Evolutionary conservation across 2,329 filamentous ascomycete species (phyloP).

Genomic region (Alternaria consortialis): DNA sequence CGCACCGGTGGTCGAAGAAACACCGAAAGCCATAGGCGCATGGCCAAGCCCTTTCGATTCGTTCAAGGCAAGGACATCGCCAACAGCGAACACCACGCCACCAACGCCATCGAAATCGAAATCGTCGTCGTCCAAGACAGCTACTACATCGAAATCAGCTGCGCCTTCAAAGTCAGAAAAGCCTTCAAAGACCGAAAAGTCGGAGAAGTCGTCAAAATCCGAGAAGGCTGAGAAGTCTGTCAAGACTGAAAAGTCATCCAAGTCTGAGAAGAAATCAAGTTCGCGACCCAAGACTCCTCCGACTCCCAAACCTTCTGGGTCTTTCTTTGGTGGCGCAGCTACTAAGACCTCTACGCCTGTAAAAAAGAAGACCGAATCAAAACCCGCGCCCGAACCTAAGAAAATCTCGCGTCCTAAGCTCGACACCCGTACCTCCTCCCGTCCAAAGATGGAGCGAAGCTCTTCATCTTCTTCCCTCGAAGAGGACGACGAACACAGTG

Average conservation of each 20-base stretch:
- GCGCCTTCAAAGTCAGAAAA: constrained; percentile 12
- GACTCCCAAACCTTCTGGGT: constrained; percentile 8
- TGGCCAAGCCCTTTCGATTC: constrained; percentile 18
- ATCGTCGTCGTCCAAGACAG: constrained; percentile 1
- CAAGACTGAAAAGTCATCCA: constrained; percentile 12
- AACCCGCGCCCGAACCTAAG: constrained; percentile 8
- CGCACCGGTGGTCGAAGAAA: constrained; percentile 10
- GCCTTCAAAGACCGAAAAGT: constrained; percentile 1
- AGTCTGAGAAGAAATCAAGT: constrained; percentile 7
- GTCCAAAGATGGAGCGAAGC: constrained; percentile 12
- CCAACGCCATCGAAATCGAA: constrained; percentile 17
- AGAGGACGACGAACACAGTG: constrained; percentile 7
- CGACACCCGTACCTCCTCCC: constrained; percentile 11
- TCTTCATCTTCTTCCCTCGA: constrained; percentile 12
- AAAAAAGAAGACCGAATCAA: constrained; percentile 11
- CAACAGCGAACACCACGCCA: constrained; percentile 4
- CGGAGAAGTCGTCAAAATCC: neutral
- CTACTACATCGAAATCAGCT: constrained; percentile 11
- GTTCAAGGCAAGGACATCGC: constrained; percentile 11
- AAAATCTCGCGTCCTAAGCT: constrained; percentile 11
- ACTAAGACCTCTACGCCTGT: neutral
- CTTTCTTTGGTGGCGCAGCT: constrained; percentile 3
- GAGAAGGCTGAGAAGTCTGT: neutral
- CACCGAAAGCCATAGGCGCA: constrained; percentile 15
- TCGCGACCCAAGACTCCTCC: constrained; percentile 20